Evolutionary conservation across 1,139 yeast genomes (phyloP).

Genomic region (Protomyces gravidus): DNA sequence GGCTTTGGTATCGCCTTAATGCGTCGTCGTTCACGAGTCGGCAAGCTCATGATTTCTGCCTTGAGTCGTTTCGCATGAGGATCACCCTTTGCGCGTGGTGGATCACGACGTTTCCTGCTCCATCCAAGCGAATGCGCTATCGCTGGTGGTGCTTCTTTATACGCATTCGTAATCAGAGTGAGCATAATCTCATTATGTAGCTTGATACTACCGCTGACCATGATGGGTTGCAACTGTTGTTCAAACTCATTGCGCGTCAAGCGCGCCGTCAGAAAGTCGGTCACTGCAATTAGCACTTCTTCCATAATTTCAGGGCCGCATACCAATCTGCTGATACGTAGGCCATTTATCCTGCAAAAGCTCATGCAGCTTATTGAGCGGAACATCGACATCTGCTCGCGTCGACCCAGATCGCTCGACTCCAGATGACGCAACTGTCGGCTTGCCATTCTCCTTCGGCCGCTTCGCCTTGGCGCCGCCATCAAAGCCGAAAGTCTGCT

Average conservation of each 20-base stretch:
- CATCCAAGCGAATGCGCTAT: constrained; percentile 46
- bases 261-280: constrained; percentile 25
- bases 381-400: constrained; percentile 23
- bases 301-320: background rate
- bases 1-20: constrained; percentile 65
- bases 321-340: constrained; percentile 18
- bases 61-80: constrained; percentile 74
- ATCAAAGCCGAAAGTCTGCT: background rate
- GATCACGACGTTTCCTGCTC: constrained; percentile 47
- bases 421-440: constrained; percentile 4
- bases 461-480: constrained; percentile 5
- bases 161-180: constrained; percentile 77
- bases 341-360: constrained; percentile 15
- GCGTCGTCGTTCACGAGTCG: constrained; percentile 78
- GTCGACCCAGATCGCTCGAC: constrained; percentile 8
- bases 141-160: constrained; percentile 66
- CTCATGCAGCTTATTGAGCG: constrained; percentile 24
- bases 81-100: constrained; percentile 39
- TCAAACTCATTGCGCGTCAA: constrained; percentile 67
- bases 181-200: constrained; percentile 78
- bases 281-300: background rate
- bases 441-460: constrained; percentile 12
- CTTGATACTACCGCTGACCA: constrained; percentile 45
- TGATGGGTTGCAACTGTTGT: constrained; percentile 51
- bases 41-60: constrained; percentile 80